Evolutionary conservation across 2,329 filamentous ascomycete genomes (phyloP).

Genomic region (Calonectria leucothoes): DNA sequence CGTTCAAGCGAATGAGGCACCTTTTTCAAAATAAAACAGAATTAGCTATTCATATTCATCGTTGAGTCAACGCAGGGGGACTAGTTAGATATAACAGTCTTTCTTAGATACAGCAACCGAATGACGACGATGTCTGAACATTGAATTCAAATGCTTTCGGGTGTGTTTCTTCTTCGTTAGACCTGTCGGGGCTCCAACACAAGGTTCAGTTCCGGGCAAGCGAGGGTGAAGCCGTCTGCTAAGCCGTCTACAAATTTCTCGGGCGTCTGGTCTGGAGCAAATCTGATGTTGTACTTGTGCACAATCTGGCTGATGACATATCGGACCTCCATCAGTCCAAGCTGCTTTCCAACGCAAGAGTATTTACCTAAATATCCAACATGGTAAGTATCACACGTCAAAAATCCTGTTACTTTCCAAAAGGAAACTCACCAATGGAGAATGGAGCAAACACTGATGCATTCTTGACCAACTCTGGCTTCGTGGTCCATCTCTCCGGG

Average conservation of each 20-base stretch:
- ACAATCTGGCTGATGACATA: slow-evolving; percentile 23
- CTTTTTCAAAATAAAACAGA: too few relatives aligned
- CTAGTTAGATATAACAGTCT: background rate
- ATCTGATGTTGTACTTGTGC: slow-evolving; percentile 15
- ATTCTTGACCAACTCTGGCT: slow-evolving; percentile 47
- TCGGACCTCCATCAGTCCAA: slow-evolving; percentile 32
- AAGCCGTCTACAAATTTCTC: background rate
- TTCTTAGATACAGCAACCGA: background rate
- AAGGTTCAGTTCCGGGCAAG: slow-evolving; percentile 15
- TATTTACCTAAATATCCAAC: slow-evolving; percentile 12
- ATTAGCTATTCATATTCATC: background rate
- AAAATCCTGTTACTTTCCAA: rapidly evolving
- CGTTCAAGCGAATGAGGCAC: too few relatives aligned
- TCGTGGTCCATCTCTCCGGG: slow-evolving; percentile 51
- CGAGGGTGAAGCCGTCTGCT: slow-evolving; percentile 17
- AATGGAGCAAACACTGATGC: slow-evolving; percentile 47
- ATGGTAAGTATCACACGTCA: too few relatives aligned
- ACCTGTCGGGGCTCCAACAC: background rate
- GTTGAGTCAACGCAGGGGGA: background rate
- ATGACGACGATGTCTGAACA: background rate
- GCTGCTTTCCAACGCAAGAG: slow-evolving; percentile 31
- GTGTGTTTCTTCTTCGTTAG: background rate
- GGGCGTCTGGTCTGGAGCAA: background rate
- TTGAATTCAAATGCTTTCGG: background rate
- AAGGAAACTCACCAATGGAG: slow-evolving; percentile 40